A percentile compares a stretch with the other conserved stretches of the same genome.
These are phyloP conservation scores for Solanum habrochaites DNA, from an alignment of 257 asterid genomes.

Conservation along the genomic window DNA sequence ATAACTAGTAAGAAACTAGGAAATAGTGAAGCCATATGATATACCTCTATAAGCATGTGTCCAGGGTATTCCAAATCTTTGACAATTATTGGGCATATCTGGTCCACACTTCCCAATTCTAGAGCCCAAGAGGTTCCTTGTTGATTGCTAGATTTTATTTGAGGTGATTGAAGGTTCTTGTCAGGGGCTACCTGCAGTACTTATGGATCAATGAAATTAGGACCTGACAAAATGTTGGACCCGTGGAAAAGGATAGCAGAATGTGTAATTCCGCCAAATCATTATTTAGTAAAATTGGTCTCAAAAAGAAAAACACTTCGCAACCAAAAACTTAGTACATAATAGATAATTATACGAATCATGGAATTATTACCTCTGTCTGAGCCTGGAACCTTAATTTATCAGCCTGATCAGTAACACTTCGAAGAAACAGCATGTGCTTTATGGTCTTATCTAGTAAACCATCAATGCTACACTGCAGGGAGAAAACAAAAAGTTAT, in stretches of 20 bases:
- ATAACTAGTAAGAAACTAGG: neutral
- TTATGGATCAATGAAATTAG: neutral
- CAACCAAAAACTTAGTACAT: neutral
- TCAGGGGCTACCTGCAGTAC: conserved; percentile 26
- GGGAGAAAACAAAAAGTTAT: conserved; percentile 1
- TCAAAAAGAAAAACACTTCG: neutral
- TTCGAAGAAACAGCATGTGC: conserved; percentile 70
- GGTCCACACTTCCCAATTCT: conserved; percentile 50
- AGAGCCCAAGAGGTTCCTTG: conserved; percentile 90
- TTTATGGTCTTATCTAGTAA: conserved; percentile 81
- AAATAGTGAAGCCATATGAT: neutral
- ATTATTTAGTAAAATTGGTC: neutral
- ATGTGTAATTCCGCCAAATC: neutral
- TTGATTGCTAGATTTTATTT: conserved; percentile 17
- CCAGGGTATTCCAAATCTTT: conserved; percentile 81
- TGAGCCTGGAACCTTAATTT: conserved; percentile 41
- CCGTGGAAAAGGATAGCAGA: neutral
- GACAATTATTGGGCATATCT: conserved; percentile 64
- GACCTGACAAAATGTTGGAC: neutral
- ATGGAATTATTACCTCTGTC: conserved; percentile 31
- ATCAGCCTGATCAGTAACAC: conserved; percentile 59
- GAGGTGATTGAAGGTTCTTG: conserved; percentile 16
- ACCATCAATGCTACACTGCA: conserved; percentile 97
- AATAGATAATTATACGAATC: neutral
- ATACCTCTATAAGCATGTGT: conserved; percentile 85